Base-by-base conservation (phyloP, 2,329 filamentous ascomycete species). In the Canariomyces notabilis region DNA sequence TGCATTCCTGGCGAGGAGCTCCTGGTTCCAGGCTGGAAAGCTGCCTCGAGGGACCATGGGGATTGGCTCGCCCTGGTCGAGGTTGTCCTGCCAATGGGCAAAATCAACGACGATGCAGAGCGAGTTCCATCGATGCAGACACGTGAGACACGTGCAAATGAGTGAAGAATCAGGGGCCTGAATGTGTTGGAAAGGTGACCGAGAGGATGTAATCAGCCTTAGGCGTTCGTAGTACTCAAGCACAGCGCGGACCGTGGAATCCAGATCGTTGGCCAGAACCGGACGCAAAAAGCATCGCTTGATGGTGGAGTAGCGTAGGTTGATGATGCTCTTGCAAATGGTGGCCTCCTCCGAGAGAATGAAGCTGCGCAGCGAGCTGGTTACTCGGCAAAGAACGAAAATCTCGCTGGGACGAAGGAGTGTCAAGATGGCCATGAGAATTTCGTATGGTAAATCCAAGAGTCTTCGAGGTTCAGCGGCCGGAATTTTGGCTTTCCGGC, bases 71-170 rank as follows among this genome's bases (percentile, higher is more conserved):
- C 75, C 70, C 0, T 57, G 53, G 46, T 81, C 72, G 6, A 81
- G 67, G 35, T 75, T 57, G 1, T 55, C 36, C 55, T 80, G 78
- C 73, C 76, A 82, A 55, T 76, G 66, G 0, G 74, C 70, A 54
- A 81, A 75, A 54, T 82, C 78, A 9, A 80, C 67, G 11, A 71
- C 62, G 0, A 79, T 55, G 48, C 70, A 70, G 5, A 82, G 68
- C 12, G 74, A 71, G 52, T 77, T 77, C 79, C 78, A 82, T 2
- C 73, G 68, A 31, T 78, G 57, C 35, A 76, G 61, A 56, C 79
- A 82, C 0, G 73, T 76, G 20, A 77, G 60, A 55, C 78, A 82
- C 1, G 75, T 77, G 62, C 79, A 82, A 4, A 77, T 61, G n/a
- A 68, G 57, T 9, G 58, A 42, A 0, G 68, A 64, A 50, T 80